Evolutionary conservation across 495 filamentous ascomycete species (phyloP).

Genomic region (Trichocladium antarcticum): DNA sequence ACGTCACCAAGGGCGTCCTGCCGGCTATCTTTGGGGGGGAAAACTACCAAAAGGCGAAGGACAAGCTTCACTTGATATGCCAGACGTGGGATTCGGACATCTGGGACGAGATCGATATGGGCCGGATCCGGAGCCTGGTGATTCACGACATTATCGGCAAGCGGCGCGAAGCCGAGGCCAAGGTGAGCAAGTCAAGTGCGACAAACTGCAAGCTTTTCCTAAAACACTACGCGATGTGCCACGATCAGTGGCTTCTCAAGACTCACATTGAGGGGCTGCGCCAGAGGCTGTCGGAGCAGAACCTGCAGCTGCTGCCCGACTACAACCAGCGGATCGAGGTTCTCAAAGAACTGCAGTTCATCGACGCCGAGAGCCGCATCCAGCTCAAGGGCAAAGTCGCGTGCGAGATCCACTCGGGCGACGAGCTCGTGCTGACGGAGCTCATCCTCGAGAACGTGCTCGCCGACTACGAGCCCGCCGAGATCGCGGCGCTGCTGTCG

Average conservation of each 20-base stretch:
- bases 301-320: conserved; percentile 91
- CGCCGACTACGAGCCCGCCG: conserved; percentile 87
- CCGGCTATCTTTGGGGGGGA: conserved; percentile 43
- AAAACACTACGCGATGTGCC: conserved; percentile 87
- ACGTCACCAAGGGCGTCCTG: conserved; percentile 50
- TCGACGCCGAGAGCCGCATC: conserved; percentile 72
- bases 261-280: conserved; percentile 80
- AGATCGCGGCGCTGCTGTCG: conserved; percentile 88
- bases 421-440: conserved; percentile 95
- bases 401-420: conserved; percentile 95
- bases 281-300: conserved; percentile 86
- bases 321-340: conserved; percentile 93
- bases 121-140: conserved; percentile 62
- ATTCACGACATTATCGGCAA: conserved; percentile 62
- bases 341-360: conserved; percentile 78
- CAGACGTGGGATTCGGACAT: conserved; percentile 55
- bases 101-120: conserved; percentile 84
- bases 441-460: conserved; percentile 93
- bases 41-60: conserved; percentile 35
- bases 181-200: conserved; percentile 47
- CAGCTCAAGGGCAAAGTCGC: conserved; percentile 96
- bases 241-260: conserved; percentile 88
- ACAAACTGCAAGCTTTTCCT: conserved; percentile 61
- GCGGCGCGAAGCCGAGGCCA: conserved; percentile 49
- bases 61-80: conserved; percentile 51